A percentile compares a stretch with the other conserved stretches of the same genome.
phyloP scores from a whole-genome alignment of 495 filamentous ascomycete species.

The Trichoderma erinaceum region DNA sequence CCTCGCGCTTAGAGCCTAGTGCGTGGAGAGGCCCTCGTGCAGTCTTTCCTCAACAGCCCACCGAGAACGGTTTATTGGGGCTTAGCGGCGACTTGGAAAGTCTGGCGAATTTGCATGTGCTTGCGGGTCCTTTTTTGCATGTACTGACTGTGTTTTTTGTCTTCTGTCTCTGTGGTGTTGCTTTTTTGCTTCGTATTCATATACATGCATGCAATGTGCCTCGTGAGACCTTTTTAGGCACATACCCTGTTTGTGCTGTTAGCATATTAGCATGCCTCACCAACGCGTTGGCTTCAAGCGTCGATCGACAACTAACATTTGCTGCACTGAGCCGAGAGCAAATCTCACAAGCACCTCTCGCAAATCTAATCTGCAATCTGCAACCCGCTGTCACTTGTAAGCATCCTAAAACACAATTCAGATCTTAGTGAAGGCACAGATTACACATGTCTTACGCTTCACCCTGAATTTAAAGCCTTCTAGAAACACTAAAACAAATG shows the following conservation, averaged over 20 bases:
- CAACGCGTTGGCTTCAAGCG: too few species aligned
- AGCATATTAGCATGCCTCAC: too few species aligned
- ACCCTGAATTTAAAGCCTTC: background rate
- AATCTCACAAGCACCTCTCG: too few species aligned
- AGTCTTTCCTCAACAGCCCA: conserved; percentile 5
- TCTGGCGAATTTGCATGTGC: background rate
- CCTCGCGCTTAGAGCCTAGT: background rate
- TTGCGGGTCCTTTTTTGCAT: background rate
- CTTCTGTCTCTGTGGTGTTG: background rate
- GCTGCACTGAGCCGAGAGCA: too few species aligned
- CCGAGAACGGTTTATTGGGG: background rate
- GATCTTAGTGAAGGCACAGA: background rate
- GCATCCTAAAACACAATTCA: too few species aligned
- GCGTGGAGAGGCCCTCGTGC: background rate
- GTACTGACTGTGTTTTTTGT: background rate
- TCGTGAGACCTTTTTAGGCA: too few species aligned
- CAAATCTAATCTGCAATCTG: too few species aligned
- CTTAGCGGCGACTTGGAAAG: background rate
- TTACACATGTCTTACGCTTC: background rate
- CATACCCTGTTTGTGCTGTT: too few species aligned
- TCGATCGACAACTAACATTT: too few species aligned
- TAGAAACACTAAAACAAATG: background rate
- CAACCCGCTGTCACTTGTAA: too few species aligned
- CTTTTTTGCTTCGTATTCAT: background rate
- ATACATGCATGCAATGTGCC: too few species aligned